Conservation (phyloP, 1,284 basidiomycete species). For the Ustilago nuda region DNA sequence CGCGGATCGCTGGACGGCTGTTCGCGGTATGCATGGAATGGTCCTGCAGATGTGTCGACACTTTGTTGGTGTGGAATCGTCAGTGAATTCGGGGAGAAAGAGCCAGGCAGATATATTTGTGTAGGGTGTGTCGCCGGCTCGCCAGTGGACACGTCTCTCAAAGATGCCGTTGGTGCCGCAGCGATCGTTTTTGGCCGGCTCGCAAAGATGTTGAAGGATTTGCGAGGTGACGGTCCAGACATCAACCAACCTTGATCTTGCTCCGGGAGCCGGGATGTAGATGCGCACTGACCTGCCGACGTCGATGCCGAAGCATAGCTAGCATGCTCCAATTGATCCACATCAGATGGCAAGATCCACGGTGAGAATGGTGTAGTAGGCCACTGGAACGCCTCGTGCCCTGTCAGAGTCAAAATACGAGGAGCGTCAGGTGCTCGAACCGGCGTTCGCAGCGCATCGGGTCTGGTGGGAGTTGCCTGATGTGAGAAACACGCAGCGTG, state of each 20-base stretch:
- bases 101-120: no score
- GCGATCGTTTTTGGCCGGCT: background rate
- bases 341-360: background rate
- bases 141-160: background rate
- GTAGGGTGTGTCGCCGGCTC: background rate
- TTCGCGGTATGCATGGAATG: constrained; percentile 11
- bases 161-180: background rate
- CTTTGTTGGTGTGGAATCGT: background rate
- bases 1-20: constrained; percentile 12
- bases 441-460: constrained; percentile 5
- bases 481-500: background rate
- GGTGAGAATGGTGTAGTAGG: constrained; percentile 21
- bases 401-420: constrained; percentile 16
- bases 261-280: background rate
- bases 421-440: constrained; percentile 1
- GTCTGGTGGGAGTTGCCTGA: constrained; percentile 1
- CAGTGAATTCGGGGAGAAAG: background rate
- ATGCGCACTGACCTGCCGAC: background rate
- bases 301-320: background rate
- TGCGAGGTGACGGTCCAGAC: constrained; percentile 7
- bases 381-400: constrained; percentile 21
- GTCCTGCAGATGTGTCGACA: background rate
- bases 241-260: constrained; percentile 17
- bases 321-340: background rate
- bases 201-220: constrained; percentile 13